A percentile compares a stretch with the other conserved stretches of the same genome.
phyloP scores from a whole-genome alignment of 192 early-diverging fungal genomes.

The Lobosporangium transversale region DNA sequence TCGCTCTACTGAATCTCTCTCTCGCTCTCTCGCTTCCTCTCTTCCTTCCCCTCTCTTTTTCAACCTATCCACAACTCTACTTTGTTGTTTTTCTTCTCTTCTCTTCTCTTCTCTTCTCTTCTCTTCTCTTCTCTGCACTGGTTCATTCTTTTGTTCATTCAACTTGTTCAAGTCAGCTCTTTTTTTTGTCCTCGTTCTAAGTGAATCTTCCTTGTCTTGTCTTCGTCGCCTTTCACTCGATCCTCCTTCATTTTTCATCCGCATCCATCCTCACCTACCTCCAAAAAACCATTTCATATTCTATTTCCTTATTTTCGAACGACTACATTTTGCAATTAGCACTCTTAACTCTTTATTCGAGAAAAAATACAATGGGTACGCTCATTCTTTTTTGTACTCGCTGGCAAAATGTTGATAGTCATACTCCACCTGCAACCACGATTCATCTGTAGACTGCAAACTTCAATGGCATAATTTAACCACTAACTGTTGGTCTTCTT shows the following conservation, averaged over 20 bases:
- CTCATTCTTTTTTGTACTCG: neutral
- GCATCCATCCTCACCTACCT: no score
- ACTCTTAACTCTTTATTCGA: neutral
- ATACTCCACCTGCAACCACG: neutral
- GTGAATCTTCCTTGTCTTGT: neutral
- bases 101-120: neutral
- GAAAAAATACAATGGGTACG: constrained; percentile 14
- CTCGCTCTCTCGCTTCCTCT: neutral
- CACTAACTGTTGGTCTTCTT: constrained; percentile 1
- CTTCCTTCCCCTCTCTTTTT: neutral
- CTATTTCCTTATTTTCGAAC: neutral
- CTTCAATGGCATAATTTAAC: no score
- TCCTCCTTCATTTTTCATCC: neutral
- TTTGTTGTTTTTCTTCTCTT: neutral
- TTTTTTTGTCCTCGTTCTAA: neutral
- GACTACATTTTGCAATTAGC: neutral
- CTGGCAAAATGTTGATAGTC: neutral
- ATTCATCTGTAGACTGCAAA: neutral
- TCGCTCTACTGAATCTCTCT: neutral
- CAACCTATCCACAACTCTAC: neutral
- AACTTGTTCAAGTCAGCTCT: neutral
- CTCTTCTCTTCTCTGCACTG: neutral
- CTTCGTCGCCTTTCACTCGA: neutral
- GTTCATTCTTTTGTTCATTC: neutral
- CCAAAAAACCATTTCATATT: no score